Evolutionary conservation across 106 monocot species (phyloP).

Genomic region (Phalaenopsis aphrodite): DNA sequence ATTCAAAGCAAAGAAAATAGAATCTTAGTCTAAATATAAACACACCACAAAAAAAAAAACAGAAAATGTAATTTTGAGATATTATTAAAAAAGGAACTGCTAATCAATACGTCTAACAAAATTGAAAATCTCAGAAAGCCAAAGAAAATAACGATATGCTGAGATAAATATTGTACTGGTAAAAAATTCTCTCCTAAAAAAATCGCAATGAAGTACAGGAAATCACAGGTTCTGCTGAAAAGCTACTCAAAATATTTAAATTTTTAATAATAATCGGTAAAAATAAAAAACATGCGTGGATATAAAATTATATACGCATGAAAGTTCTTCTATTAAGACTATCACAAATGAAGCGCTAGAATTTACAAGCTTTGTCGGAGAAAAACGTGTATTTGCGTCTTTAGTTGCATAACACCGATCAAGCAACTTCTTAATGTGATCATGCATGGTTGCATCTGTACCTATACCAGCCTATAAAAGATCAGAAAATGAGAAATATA

Average conservation of each 20-base stretch:
- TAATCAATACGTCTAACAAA: neutral
- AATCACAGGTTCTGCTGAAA: neutral
- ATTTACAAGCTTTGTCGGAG: conserved; percentile 91
- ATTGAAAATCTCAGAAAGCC: neutral
- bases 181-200: neutral
- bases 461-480: conserved; percentile 81
- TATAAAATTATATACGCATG: no score
- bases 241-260: neutral
- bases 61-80: no score
- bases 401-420: conserved; percentile 88
- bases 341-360: neutral
- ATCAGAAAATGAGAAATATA: neutral
- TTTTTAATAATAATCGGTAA: neutral
- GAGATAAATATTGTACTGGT: neutral
- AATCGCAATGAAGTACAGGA: neutral
- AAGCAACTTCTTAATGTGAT: conserved; percentile 96
- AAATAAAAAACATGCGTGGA: neutral
- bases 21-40: no score
- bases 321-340: neutral
- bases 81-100: neutral
- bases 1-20: no score
- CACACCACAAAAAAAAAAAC: no score
- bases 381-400: conserved; percentile 87
- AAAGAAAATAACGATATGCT: neutral
- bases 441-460: conserved; percentile 99